These are phyloP conservation scores for Fusarium xyrophilum DNA, from an alignment of 2,329 filamentous ascomycete genomes.

Conservation along the genomic window DNA sequence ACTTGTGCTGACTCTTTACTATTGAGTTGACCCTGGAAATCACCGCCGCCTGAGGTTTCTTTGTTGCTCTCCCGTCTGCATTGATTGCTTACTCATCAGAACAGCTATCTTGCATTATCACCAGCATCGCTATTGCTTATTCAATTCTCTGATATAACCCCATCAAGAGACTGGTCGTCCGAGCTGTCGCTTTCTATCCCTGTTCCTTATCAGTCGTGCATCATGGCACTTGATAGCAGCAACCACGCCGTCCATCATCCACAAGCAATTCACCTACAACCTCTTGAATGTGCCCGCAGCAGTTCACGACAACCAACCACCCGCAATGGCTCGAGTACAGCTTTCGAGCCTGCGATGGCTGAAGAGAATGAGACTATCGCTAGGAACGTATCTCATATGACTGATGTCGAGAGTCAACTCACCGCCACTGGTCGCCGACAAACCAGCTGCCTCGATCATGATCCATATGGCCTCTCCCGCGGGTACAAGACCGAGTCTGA, in stretches of 20 bases:
- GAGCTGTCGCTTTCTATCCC: not conserved
- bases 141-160: not conserved
- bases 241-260: constrained; percentile 54
- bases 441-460: constrained; percentile 61
- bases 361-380: constrained; percentile 51
- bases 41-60: not conserved
- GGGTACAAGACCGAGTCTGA: constrained; percentile 80
- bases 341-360: constrained; percentile 50
- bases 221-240: constrained; percentile 53
- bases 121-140: not conserved
- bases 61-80: constrained; percentile 9
- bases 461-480: constrained; percentile 81
- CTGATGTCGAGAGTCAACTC: constrained; percentile 59
- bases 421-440: constrained; percentile 48
- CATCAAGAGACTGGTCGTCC: not conserved
- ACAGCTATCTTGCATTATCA: not conserved
- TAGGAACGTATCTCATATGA: constrained; percentile 50
- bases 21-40: constrained; percentile 1
- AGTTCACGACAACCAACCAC: constrained; percentile 41
- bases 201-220: not conserved
- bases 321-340: constrained; percentile 54
- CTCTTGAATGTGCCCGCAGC: constrained; percentile 42
- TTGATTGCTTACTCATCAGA: constrained; percentile 2
- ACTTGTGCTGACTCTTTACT: not conserved
- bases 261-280: constrained; percentile 52